These are phyloP conservation scores for Apiotrichum sp. DNA, from an alignment of 1,284 basidiomycete species.

Conservation along the genomic window DNA sequence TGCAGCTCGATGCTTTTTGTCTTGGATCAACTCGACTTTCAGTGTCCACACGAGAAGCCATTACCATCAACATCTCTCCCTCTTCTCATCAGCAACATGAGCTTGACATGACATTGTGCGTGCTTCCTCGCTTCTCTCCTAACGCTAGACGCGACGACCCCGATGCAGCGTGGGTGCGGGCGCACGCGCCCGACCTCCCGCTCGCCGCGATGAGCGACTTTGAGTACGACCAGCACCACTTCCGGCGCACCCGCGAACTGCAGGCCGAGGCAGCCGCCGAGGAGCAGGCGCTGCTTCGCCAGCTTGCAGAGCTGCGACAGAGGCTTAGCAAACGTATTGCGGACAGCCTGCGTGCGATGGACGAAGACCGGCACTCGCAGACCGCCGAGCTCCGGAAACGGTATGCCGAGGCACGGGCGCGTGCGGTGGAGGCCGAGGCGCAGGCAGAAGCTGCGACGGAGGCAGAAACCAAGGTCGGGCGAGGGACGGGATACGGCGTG, in stretches of 20 bases:
- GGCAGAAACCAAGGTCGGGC: not conserved
- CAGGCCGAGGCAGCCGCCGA: slow-evolving; percentile 1
- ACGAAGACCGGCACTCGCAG: not conserved
- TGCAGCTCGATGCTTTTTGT: too few species aligned
- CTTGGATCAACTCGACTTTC: too few species aligned
- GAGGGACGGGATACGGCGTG: not conserved
- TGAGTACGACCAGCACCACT: slow-evolving; percentile 2
- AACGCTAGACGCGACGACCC: not conserved
- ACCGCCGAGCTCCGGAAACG: not conserved
- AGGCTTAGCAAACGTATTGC: not conserved
- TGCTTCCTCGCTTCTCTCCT: not conserved
- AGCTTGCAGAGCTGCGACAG: not conserved
- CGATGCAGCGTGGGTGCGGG: not conserved
- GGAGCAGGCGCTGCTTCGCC: not conserved
- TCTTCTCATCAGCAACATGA: too few species aligned
- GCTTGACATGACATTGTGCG: not conserved
- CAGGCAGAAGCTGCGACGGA: not conserved
- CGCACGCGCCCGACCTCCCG: not conserved
- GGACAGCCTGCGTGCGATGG: not conserved
- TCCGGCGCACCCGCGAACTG: not conserved
- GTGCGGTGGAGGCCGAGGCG: not conserved
- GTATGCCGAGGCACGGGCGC: not conserved
- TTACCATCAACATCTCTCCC: too few species aligned
- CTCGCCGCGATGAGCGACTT: slow-evolving; percentile 1
- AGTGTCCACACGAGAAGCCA: too few species aligned